Evolutionary conservation across 306 rosid genomes (phyloP).

Genomic region (Amphicarpaea edgeworthii): DNA sequence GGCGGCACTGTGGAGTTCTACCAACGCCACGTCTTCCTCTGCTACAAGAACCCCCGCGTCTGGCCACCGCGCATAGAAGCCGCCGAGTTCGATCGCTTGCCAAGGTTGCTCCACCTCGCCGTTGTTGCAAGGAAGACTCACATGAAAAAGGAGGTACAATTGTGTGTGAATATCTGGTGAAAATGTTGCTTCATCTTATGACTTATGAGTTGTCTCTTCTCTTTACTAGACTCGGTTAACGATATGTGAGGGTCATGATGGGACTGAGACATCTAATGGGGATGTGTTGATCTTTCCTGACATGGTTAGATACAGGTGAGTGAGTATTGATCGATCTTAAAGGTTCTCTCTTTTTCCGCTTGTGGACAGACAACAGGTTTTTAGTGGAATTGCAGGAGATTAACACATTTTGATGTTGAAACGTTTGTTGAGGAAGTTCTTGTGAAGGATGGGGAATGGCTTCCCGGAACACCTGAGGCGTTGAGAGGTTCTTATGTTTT

Average conservation of each 20-base stretch:
- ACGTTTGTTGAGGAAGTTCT: conserved; percentile 98
- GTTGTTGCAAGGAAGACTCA: conserved; percentile 71
- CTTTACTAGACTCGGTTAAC: conserved; percentile 78
- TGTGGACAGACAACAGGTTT: conserved; percentile 11
- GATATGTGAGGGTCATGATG: conserved; percentile 94
- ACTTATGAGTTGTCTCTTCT: background rate
- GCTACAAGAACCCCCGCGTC: conserved; percentile 82
- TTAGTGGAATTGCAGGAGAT: conserved; percentile 70
- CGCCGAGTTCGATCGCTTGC: conserved; percentile 95
- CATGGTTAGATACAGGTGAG: conserved; percentile 95
- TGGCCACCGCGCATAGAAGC: conserved; percentile 98
- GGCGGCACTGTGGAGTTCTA: conserved; percentile 82
- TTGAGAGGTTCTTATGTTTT: conserved; percentile 77
- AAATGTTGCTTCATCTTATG: background rate
- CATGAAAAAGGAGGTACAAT: conserved; percentile 73
- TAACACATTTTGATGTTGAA: conserved; percentile 95
- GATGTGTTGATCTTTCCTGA: conserved; percentile 96
- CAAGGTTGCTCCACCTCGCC: conserved; percentile 88
- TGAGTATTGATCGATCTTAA: conserved; percentile 20
- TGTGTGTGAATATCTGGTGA: background rate
- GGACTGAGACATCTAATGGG: conserved; percentile 94
- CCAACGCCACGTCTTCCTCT: conserved; percentile 80
- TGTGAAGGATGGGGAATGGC: conserved; percentile 94
- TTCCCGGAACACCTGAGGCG: conserved; percentile 87
- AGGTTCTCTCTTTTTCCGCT: background rate